These are phyloP conservation scores for Tetrahymena elliotti DNA, from an alignment of 73 alveolate genomes.

Conservation along the genomic window DNA sequence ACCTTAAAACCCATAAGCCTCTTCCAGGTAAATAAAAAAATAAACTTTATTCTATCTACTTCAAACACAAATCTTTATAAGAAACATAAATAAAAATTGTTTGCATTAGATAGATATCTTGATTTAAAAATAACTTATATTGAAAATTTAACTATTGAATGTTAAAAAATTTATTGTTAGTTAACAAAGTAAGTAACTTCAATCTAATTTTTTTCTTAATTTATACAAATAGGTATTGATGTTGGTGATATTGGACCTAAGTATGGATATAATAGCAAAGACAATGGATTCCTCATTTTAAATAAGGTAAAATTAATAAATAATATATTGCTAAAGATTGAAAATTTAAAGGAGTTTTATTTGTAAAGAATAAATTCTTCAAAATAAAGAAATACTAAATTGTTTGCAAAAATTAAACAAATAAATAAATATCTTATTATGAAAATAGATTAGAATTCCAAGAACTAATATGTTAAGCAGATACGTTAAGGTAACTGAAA, in stretches of 20 bases:
- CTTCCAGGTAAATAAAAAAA: constrained; percentile 48
- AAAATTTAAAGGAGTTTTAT: background rate
- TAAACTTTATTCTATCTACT: no score
- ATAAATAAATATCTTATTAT: background rate
- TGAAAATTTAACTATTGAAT: background rate
- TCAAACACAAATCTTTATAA: background rate
- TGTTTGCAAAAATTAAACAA: background rate
- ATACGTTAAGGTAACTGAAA: background rate
- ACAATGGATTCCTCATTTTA: constrained; percentile 24
- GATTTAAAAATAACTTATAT: background rate
- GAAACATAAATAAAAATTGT: background rate
- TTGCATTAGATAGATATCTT: background rate
- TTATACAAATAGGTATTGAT: background rate
- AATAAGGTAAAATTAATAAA: background rate
- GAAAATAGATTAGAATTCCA: constrained; percentile 8
- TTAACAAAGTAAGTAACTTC: background rate
- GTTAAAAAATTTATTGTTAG: background rate
- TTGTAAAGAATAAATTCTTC: no score
- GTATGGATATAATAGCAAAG: constrained; percentile 19
- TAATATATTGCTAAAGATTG: background rate
- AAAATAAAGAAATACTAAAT: no score
- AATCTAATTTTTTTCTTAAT: background rate
- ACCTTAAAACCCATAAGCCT: constrained; percentile 61
- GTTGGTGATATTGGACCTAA: constrained; percentile 48
- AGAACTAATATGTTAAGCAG: constrained; percentile 17